phyloP scores from a whole-genome alignment of 805 yeast genomes.

The Yamadazyma philogaea region DNA sequence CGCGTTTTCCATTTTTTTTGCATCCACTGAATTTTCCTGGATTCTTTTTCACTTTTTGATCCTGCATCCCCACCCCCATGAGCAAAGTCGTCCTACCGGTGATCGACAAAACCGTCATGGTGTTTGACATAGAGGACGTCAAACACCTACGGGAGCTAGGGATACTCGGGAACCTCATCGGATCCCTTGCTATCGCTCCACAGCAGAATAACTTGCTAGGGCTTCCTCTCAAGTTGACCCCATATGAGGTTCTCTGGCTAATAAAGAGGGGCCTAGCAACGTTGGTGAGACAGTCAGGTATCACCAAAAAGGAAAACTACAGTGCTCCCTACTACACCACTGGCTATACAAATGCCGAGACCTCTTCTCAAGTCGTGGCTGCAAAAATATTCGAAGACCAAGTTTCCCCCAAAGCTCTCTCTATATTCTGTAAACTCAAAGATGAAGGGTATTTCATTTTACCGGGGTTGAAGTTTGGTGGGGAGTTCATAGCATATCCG shows the following conservation, averaged over 20 bases:
- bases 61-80: not conserved
- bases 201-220: slow-evolving; percentile 91
- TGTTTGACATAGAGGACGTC: slow-evolving; percentile 58
- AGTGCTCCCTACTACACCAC: not conserved
- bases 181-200: slow-evolving; percentile 85
- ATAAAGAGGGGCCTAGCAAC: slow-evolving; percentile 31
- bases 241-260: slow-evolving; percentile 73
- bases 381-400: slow-evolving; percentile 2
- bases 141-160: slow-evolving; percentile 56
- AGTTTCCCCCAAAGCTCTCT: slow-evolving; percentile 6
- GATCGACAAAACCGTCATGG: slow-evolving; percentile 37
- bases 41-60: not conserved
- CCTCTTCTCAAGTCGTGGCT: not conserved
- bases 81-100: slow-evolving; percentile 9
- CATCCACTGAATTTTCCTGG: not conserved
- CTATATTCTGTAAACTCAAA: slow-evolving; percentile 26
- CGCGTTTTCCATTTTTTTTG: not conserved
- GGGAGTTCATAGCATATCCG: slow-evolving; percentile 84
- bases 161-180: slow-evolving; percentile 73
- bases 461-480: slow-evolving; percentile 92
- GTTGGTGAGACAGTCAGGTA: slow-evolving; percentile 1
- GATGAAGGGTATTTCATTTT: slow-evolving; percentile 51
- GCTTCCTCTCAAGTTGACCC: slow-evolving; percentile 68
- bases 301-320: not conserved
- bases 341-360: not conserved